A percentile compares a stretch with the other conserved stretches of the same genome.
phyloP scores from a whole-genome alignment of 2,329 filamentous ascomycete genomes.

The Hirsutella minnesotensis region DNA sequence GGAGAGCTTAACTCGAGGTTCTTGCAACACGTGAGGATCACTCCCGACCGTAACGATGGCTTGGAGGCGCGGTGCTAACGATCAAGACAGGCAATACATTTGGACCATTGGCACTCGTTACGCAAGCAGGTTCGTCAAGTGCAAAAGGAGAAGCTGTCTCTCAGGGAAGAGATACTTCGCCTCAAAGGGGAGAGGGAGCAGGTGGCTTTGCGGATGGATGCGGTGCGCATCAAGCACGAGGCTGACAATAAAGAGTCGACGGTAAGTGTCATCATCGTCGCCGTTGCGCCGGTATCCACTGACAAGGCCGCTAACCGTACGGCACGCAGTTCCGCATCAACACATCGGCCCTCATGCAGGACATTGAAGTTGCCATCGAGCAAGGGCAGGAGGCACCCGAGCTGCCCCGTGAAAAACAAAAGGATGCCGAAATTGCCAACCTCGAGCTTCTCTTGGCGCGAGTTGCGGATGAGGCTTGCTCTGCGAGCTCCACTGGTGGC shows the following conservation, averaged over 20 bases:
- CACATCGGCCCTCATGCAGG: constrained; percentile 47
- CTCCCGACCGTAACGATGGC: neutral
- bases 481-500: constrained; percentile 35
- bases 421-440: constrained; percentile 39
- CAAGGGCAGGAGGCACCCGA: constrained; percentile 36
- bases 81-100: constrained; percentile 37
- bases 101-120: constrained; percentile 47
- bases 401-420: constrained; percentile 31
- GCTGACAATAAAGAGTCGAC: constrained; percentile 37
- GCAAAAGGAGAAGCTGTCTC: constrained; percentile 42
- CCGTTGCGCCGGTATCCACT: too few species aligned
- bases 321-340: constrained; percentile 30
- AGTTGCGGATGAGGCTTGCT: constrained; percentile 41
- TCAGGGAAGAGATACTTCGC: constrained; percentile 49
- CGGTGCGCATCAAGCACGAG: constrained; percentile 48
- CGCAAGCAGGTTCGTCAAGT: constrained; percentile 44
- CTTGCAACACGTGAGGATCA: constrained; percentile 32
- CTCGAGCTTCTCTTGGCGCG: constrained; percentile 45
- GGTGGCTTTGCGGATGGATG: constrained; percentile 50
- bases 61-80: constrained; percentile 4
- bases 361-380: constrained; percentile 47
- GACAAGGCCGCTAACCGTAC: neutral
- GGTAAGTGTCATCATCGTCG: constrained; percentile 23
- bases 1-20: constrained; percentile 44
- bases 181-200: constrained; percentile 49